These are phyloP conservation scores for Verticillium isaacii DNA, from an alignment of 2,329 filamentous ascomycete species.

Conservation along the genomic window DNA sequence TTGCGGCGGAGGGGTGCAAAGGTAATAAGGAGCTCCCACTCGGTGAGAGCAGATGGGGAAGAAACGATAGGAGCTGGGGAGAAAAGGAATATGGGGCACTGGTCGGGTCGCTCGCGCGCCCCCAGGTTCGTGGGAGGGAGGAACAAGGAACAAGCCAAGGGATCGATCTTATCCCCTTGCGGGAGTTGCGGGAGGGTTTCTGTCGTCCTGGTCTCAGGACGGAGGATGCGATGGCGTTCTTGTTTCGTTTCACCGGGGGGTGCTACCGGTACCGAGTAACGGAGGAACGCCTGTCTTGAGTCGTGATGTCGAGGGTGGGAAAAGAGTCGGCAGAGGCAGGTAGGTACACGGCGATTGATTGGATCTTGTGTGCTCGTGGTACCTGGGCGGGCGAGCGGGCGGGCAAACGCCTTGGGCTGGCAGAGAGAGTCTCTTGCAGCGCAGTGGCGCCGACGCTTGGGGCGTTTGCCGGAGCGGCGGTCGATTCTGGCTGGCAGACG, in stretches of 20 bases:
- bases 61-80: not conserved
- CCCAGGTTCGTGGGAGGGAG: not conserved
- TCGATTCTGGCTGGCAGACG: not conserved
- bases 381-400: not conserved
- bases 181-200: not conserved
- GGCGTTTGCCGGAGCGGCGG: not conserved
- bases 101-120: no score
- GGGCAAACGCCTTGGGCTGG: not conserved
- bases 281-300: not conserved
- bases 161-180: not conserved
- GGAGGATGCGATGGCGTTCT: slow-evolving; percentile 2
- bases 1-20: not conserved
- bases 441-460: not conserved
- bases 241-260: slow-evolving; percentile 4
- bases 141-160: not conserved
- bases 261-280: not conserved
- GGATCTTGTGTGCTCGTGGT: not conserved
- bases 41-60: not conserved
- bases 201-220: not conserved
- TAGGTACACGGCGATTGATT: not conserved
- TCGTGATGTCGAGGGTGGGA: not conserved
- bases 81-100: not conserved
- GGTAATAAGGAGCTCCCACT: not conserved
- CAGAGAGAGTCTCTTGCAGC: not conserved
- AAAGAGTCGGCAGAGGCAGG: not conserved